Percentiles rank a stretch among this genome's conserved stretches.
Evolutionary conservation across 306 rosid species (phyloP).

Genomic region (Canavalia ensiformis): DNA sequence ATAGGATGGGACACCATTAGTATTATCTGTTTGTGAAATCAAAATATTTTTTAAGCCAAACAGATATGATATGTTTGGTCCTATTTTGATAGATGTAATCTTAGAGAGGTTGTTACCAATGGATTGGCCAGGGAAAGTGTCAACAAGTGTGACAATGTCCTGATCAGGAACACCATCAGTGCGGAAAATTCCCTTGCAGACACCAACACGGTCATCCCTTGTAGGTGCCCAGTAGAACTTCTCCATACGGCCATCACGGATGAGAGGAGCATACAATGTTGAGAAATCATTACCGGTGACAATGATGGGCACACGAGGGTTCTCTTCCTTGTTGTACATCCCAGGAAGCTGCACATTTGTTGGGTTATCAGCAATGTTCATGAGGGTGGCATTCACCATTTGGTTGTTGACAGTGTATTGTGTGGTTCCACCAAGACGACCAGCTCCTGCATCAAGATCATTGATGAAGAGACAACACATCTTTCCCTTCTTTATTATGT

Average conservation of each 20-base stretch:
- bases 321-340: constrained; percentile 99
- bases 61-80: neutral
- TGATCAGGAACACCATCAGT: constrained; percentile 56
- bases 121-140: constrained; percentile 97
- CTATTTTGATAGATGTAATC: neutral
- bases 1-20: neutral
- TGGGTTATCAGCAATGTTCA: constrained; percentile 98
- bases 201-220: constrained; percentile 88
- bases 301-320: constrained; percentile 88
- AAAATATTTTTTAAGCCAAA: no score
- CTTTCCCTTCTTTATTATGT: constrained; percentile 85
- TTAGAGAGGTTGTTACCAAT: constrained; percentile 60
- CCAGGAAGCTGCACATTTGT: constrained; percentile 97
- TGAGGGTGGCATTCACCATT: constrained; percentile 97
- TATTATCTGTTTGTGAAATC: neutral
- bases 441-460: constrained; percentile 99
- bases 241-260: constrained; percentile 99
- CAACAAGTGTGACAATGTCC: constrained; percentile 76
- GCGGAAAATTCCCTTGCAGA: constrained; percentile 84
- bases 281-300: constrained; percentile 98
- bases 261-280: constrained; percentile 92
- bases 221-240: constrained; percentile 99
- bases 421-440: constrained; percentile 94
- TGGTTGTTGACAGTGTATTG: constrained; percentile 99
- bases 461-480: constrained; percentile 91